phyloP scores from a whole-genome alignment of 2,329 filamentous ascomycete species.

The Macrophomina phaseolina region DNA sequence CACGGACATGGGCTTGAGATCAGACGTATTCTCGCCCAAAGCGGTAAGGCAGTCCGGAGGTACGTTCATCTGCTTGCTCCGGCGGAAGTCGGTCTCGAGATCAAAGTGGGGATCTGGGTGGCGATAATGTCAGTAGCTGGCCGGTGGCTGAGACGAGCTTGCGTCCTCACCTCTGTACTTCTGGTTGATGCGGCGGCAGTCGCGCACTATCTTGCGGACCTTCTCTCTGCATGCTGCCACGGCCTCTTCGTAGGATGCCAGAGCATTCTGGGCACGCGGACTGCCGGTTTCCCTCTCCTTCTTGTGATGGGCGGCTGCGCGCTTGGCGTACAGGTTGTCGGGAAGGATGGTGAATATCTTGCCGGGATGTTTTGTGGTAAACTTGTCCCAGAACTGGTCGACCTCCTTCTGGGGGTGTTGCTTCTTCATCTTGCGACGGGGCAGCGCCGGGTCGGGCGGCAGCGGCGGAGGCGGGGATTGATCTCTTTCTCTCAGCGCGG shows the following conservation, averaged over 20 bases:
- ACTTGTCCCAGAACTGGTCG: slow-evolving; percentile 74
- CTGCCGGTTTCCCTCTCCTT: slow-evolving; percentile 47
- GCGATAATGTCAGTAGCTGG: not conserved
- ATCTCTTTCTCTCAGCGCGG: slow-evolving; percentile 29
- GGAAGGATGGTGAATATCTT: slow-evolving; percentile 75
- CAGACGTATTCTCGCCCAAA: slow-evolving; percentile 40
- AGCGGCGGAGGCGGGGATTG: slow-evolving; percentile 26
- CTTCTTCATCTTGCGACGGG: slow-evolving; percentile 34
- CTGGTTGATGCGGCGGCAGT: slow-evolving; percentile 77
- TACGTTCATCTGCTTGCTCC: slow-evolving; percentile 49
- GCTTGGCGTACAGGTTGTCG: slow-evolving; percentile 65
- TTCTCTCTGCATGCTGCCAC: slow-evolving; percentile 68
- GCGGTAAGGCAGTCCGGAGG: slow-evolving; percentile 57
- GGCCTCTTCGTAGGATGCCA: slow-evolving; percentile 74
- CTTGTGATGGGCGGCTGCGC: slow-evolving; percentile 49
- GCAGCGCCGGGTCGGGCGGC: slow-evolving; percentile 13
- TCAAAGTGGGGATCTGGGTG: slow-evolving; percentile 75
- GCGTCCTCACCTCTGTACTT: slow-evolving; percentile 66
- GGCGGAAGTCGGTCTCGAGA: slow-evolving; percentile 69
- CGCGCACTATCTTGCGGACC: slow-evolving; percentile 60
- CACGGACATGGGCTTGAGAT: slow-evolving; percentile 69
- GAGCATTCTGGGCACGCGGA: slow-evolving; percentile 61
- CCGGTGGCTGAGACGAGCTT: not conserved
- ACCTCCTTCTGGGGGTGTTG: slow-evolving; percentile 66
- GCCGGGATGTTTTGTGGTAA: slow-evolving; percentile 71